Base-by-base conservation (phyloP, 106 monocot genomes). In the Dactylorhiza incarnata region DNA sequence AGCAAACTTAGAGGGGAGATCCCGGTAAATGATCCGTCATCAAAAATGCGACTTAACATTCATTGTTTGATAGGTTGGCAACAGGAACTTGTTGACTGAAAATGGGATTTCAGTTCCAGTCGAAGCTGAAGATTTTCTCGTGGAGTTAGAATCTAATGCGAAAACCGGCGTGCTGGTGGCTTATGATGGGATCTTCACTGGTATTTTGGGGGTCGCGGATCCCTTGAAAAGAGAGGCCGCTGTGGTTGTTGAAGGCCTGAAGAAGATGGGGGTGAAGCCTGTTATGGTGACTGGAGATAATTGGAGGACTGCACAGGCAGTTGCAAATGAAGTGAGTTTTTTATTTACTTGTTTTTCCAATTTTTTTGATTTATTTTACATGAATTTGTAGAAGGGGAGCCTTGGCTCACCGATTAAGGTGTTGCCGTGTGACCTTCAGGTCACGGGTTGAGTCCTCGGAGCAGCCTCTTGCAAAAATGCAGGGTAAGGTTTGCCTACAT, bases 221-320 rank as follows among this genome's bases (percentile, higher is more conserved):
- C 91, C 93, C 56, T 67, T 97, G 72, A 97, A 94, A 78, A 85
- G 93, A 80, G 97, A 97, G 70, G 97, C 97, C n/a, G 84, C 89
- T 7, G 89, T 91, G 72, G 97, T 97, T 11, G 66, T 97, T 4
- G 87, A 93, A 87, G 93, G 91, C 43, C 73, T 97, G 16, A 91
- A 83, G 76, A 94, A 86, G 73, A 89, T 97, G 97, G 91, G 91
- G 6, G 73, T 94, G 52, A 69, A 78, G 70, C 86, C 93, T 1
- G 86, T 97, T 46, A 97, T 97, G 91, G 82, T 97, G 45, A 97
- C 97, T 22, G 97, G 97, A n/a, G 97, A 97, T 79, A 97, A 97
- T 68, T 88, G 86, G 89, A 84, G 93, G 48, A 93, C 91, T 10
- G 97, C 97, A 17, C 81, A 74, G 20, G 97, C 97, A 9, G 93